Percentiles rank a stretch among this genome's conserved stretches.
Conservation (phyloP, 805 yeast genomes). For the Candida namnaoensis region DNA sequence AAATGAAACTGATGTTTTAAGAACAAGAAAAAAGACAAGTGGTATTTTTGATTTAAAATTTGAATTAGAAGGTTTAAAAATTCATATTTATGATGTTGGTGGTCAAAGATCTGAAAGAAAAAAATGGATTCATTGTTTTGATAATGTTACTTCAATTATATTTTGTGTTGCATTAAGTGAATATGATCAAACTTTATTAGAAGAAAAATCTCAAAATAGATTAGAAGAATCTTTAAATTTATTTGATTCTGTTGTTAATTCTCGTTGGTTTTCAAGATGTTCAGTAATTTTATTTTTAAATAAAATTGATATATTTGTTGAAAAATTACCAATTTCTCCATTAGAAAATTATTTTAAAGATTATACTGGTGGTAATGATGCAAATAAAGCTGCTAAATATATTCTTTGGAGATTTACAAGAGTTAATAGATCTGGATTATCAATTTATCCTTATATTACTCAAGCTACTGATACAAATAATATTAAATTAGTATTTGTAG, state of each 20-base stretch:
- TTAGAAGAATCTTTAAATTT: conserved; percentile 75
- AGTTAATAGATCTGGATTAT: conserved; percentile 73
- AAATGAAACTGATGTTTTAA: conserved; percentile 63
- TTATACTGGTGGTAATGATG: conserved; percentile 83
- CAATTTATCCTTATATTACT: conserved; percentile 84
- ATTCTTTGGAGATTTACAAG: conserved; percentile 86
- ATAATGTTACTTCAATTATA: conserved; percentile 81
- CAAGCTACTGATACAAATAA: conserved; percentile 93
- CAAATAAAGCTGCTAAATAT: conserved; percentile 85
- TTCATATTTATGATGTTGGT: conserved; percentile 79
- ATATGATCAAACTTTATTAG: conserved; percentile 80
- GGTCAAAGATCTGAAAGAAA: conserved; percentile 94
- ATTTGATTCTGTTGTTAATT: conserved; percentile 85
- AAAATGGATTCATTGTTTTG: conserved; percentile 97
- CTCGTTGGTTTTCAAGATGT: conserved; percentile 86
- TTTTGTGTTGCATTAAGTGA: conserved; percentile 90
- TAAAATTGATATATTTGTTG: conserved; percentile 85
- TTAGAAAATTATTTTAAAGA: conserved; percentile 81
- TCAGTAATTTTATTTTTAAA: conserved; percentile 81
- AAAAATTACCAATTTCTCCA: conserved; percentile 75
- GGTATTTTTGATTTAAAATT: conserved; percentile 84
- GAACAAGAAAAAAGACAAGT: conserved; percentile 87
- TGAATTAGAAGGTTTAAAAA: conserved; percentile 57
- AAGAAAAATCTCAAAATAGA: conserved; percentile 67
- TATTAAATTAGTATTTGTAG: conserved; percentile 78